Evolutionary conservation across 192 early-diverging fungal species (phyloP).

Genomic region (Backusella liffmaniae): DNA sequence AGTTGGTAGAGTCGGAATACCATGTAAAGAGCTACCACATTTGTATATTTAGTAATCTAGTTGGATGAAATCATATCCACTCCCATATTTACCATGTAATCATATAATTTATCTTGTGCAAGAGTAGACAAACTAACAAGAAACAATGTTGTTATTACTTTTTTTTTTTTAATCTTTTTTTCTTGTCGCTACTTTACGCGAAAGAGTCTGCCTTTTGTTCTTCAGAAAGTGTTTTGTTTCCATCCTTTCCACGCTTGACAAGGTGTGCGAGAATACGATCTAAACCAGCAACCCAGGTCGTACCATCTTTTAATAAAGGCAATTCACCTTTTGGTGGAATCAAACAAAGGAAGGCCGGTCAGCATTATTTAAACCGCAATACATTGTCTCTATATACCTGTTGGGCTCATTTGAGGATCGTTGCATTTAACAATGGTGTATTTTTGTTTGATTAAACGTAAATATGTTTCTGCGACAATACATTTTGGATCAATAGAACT

Average conservation of each 20-base stretch:
- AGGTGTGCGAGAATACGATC: conserved; percentile 51
- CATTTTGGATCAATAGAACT: conserved; percentile 75
- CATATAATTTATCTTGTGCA: conserved; percentile 75
- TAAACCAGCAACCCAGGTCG: conserved; percentile 50
- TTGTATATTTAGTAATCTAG: background rate
- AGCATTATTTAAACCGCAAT: background rate
- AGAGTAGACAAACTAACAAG: conserved; percentile 59
- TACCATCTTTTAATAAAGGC: conserved; percentile 64
- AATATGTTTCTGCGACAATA: conserved; percentile 60
- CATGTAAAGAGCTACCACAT: conserved; percentile 63
- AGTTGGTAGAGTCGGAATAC: conserved; percentile 84
- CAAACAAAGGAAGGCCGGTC: background rate
- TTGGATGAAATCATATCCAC: background rate
- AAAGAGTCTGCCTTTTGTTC: conserved; percentile 49
- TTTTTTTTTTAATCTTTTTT: background rate
- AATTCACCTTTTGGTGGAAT: conserved; percentile 55
- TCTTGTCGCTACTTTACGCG: conserved; percentile 40
- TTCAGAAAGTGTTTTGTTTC: conserved; percentile 41
- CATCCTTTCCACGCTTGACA: conserved; percentile 42
- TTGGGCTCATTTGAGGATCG: conserved; percentile 62
- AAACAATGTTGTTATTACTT: background rate
- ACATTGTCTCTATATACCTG: conserved; percentile 40
- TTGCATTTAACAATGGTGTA: conserved; percentile 61
- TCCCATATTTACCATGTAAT: conserved; percentile 56
- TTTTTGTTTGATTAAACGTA: conserved; percentile 51